These are phyloP conservation scores for Pichia pseudocactophila DNA, from an alignment of 805 yeast genomes.

Conservation along the genomic window DNA sequence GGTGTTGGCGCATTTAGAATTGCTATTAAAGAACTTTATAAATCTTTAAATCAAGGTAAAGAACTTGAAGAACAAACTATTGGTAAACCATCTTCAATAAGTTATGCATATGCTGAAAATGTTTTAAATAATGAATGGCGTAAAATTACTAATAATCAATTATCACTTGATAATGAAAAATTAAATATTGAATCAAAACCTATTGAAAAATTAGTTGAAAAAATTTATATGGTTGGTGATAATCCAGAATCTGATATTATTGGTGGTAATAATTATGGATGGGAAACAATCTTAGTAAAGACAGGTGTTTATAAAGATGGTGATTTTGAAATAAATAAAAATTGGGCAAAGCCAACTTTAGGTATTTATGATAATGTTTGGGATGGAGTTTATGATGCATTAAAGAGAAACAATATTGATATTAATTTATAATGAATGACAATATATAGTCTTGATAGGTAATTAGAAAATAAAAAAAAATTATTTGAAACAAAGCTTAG, in stretches of 20 bases:
- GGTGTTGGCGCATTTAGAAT: constrained; percentile 87
- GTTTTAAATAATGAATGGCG: constrained; percentile 46
- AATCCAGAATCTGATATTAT: constrained; percentile 88
- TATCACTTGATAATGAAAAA: no score
- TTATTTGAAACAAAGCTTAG: no score
- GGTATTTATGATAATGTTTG: constrained; percentile 43
- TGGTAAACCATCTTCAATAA: constrained; percentile 75
- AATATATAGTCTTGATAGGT: not conserved
- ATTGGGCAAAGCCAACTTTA: constrained; percentile 34
- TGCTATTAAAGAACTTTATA: constrained; percentile 51
- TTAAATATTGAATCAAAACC: no score
- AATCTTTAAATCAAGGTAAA: constrained; percentile 27
- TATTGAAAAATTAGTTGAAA: constrained; percentile 6
- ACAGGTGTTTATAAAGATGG: constrained; percentile 79
- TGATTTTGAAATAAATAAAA: constrained; percentile 31
- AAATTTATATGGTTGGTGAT: constrained; percentile 92
- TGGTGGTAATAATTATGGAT: constrained; percentile 83
- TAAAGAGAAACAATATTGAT: constrained; percentile 10
- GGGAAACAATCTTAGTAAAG: constrained; percentile 76
- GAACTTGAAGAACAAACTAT: constrained; percentile 46
- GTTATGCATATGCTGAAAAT: constrained; percentile 75
- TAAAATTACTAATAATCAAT: no score
- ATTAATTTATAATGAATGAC: not conserved
- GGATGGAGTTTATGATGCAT: constrained; percentile 31
- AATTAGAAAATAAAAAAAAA: not conserved